Conservation (phyloP, 225 moss, liverwort and hornwort species). For the Asterella californica region DNA sequence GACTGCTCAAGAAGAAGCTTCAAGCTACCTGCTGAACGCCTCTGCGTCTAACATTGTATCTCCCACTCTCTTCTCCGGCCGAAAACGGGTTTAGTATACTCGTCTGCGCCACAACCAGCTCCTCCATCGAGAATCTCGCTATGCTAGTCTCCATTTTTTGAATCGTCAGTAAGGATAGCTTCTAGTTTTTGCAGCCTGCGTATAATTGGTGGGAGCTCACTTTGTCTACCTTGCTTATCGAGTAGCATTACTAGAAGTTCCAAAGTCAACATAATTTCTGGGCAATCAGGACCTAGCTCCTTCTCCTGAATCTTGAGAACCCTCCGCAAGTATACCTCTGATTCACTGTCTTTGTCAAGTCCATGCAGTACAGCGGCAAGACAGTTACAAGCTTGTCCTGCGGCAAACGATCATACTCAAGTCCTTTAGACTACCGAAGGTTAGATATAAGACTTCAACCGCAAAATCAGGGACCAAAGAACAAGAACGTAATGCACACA, state of each 20-base stretch:
- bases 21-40: background rate
- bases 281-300: conserved; percentile 59
- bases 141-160: conserved; percentile 15
- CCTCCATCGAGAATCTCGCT: background rate
- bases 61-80: background rate
- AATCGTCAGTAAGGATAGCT: conserved; percentile 26
- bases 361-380: conserved; percentile 82
- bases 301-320: conserved; percentile 82
- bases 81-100: too few species aligned
- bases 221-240: conserved; percentile 65
- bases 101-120: background rate
- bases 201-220: conserved; percentile 42
- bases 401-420: conserved; percentile 2
- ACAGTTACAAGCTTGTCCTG: conserved; percentile 94
- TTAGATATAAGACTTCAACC: background rate
- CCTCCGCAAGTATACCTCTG: conserved; percentile 57
- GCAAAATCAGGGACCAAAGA: background rate
- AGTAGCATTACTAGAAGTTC: conserved; percentile 74
- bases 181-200: conserved; percentile 40
- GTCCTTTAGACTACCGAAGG: background rate
- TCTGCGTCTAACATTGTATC: background rate
- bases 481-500: background rate
- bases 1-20: background rate
- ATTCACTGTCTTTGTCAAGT: conserved; percentile 52
- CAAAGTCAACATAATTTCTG: conserved; percentile 69